Evolutionary conservation across 2,329 filamentous ascomycete genomes (phyloP).

Genomic region (Trichophyton schoenleinii): DNA sequence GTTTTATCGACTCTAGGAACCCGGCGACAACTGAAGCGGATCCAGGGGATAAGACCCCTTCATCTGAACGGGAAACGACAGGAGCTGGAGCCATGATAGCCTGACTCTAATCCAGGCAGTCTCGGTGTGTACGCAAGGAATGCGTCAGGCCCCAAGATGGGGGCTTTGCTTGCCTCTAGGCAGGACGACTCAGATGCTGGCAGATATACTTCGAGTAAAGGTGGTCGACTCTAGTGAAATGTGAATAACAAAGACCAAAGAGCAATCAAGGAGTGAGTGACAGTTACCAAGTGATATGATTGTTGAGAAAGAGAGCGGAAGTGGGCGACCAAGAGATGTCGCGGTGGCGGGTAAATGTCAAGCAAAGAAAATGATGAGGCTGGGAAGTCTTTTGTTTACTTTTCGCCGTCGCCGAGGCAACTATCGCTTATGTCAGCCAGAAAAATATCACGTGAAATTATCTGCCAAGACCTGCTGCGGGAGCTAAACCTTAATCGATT

Average conservation of each 20-base stretch:
- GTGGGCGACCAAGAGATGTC: background rate
- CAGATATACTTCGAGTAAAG: too few species aligned
- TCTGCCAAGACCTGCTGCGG: background rate
- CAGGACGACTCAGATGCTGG: too few species aligned
- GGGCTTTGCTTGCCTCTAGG: background rate
- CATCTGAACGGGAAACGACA: background rate
- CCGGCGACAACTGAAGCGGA: background rate
- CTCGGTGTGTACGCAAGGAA: background rate
- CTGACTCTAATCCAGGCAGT: background rate
- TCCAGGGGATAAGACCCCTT: background rate
- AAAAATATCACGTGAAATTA: background rate
- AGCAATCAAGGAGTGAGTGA: background rate
- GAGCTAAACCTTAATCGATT: background rate
- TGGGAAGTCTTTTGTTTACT: slow-evolving; percentile 10
- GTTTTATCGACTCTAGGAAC: background rate
- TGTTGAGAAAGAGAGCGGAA: background rate
- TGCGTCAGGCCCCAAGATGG: background rate
- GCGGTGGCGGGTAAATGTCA: background rate
- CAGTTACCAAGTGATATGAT: background rate
- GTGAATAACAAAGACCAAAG: background rate
- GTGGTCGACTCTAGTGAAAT: too few species aligned
- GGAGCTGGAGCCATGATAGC: background rate
- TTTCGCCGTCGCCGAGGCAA: slow-evolving; percentile 6
- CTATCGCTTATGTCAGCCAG: background rate
- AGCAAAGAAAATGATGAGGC: slow-evolving; percentile 4